Evolutionary conservation across 192 early-diverging fungal species (phyloP).

Genomic region (Allomyces macrogynus): DNA sequence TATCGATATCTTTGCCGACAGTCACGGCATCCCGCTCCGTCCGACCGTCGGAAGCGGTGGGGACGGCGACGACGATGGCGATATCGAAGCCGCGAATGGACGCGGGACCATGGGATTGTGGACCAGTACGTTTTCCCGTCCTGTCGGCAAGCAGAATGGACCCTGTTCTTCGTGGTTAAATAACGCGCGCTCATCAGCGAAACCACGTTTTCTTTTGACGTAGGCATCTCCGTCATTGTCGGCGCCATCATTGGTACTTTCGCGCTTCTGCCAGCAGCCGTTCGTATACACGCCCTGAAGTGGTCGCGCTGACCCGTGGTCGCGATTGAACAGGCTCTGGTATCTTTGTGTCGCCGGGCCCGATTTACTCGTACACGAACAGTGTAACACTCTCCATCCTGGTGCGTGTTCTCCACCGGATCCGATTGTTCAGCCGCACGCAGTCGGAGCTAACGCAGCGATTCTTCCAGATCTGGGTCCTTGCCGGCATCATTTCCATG

Average conservation of each 20-base stretch:
- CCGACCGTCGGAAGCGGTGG: no score
- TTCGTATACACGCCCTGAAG: no score
- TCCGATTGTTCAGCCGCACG: neutral
- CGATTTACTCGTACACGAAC: constrained; percentile 6
- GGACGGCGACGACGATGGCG: no score
- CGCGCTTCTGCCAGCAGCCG: neutral
- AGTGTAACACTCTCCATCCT: neutral
- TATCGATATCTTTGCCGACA: no score
- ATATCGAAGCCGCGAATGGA: no score
- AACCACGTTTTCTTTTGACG: neutral
- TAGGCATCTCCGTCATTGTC: neutral
- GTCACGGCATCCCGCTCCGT: no score
- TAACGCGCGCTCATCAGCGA: no score
- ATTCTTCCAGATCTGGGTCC: neutral
- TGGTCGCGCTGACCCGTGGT: neutral
- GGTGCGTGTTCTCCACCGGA: neutral
- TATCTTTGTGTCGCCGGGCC: constrained; percentile 28
- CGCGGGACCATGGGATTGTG: no score
- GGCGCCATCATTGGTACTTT: neutral
- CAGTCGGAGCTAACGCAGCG: neutral
- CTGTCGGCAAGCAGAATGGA: no score
- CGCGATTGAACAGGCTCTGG: constrained; percentile 14
- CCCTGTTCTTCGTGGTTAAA: no score
- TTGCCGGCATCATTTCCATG: constrained; percentile 1
- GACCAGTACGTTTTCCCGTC: no score